Evolutionary conservation across 768 basidiomycete species (phyloP).

Genomic region (Lactarius vividus): DNA sequence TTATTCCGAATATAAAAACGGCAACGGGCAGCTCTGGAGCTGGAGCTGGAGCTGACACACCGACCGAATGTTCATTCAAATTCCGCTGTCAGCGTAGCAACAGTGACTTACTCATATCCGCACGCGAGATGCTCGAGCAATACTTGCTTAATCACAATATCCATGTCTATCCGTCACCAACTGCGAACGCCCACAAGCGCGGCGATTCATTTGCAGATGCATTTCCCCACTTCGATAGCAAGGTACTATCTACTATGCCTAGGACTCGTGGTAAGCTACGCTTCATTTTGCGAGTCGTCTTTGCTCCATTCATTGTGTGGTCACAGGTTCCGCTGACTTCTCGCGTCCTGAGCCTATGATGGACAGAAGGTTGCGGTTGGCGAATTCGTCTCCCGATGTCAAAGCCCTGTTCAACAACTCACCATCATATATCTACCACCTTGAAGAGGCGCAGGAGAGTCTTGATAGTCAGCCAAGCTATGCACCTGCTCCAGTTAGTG

Average conservation of each 20-base stretch:
- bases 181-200: slow-evolving; percentile 76
- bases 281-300: slow-evolving; percentile 15
- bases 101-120: slow-evolving; percentile 86
- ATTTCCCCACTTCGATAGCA: slow-evolving; percentile 95
- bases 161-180: slow-evolving; percentile 75
- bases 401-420: slow-evolving; percentile 89
- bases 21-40: slow-evolving; percentile 49
- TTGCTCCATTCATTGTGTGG: slow-evolving; percentile 9
- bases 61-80: slow-evolving; percentile 85
- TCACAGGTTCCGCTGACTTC: slow-evolving; percentile 71
- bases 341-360: slow-evolving; percentile 69
- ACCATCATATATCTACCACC: slow-evolving; percentile 76
- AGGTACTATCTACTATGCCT: slow-evolving; percentile 77
- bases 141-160: slow-evolving; percentile 84
- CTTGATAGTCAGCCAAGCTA: slow-evolving; percentile 55
- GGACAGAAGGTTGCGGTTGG: slow-evolving; percentile 73
- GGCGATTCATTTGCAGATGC: slow-evolving; percentile 94
- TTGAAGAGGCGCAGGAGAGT: slow-evolving; percentile 64
- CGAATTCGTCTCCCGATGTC: slow-evolving; percentile 90
- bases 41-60: slow-evolving; percentile 51
- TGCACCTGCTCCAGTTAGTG: slow-evolving; percentile 51
- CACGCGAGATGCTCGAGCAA: slow-evolving; percentile 90
- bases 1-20: slow-evolving; percentile 73
- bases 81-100: slow-evolving; percentile 95
- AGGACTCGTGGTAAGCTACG: slow-evolving; percentile 51